Conservation (phyloP, 257 asterid species). For the Nyctanthes arbortristis region DNA sequence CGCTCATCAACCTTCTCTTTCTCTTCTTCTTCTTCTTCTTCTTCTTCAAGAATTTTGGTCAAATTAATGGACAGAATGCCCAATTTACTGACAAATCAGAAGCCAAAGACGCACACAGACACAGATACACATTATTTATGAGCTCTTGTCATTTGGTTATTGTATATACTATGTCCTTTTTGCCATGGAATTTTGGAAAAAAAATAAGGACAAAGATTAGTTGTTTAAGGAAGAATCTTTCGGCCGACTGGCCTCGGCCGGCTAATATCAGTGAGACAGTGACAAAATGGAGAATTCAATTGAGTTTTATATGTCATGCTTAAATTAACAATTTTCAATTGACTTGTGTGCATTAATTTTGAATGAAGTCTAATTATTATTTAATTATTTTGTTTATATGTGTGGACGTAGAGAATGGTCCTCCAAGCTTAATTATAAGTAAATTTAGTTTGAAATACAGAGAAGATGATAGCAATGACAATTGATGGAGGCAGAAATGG, state of each 20-base stretch:
- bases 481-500: too few relatives aligned
- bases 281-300: neutral
- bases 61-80: neutral
- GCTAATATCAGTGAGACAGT: too few relatives aligned
- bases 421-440: too few relatives aligned
- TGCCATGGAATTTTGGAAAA: neutral
- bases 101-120: neutral
- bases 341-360: neutral
- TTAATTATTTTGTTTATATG: too few relatives aligned
- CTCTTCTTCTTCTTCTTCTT: neutral
- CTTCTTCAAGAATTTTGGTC: neutral
- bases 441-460: too few relatives aligned
- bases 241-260: neutral
- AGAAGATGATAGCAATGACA: too few relatives aligned
- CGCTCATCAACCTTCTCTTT: too few relatives aligned
- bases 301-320: neutral
- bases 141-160: too few relatives aligned
- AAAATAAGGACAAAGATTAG: neutral
- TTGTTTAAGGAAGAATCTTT: neutral
- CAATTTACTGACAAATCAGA: neutral
- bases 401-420: too few relatives aligned
- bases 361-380: neutral
- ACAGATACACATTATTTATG: too few relatives aligned
- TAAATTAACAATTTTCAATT: neutral
- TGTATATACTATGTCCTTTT: neutral